Percentiles rank a stretch among this genome's conserved stretches.
Evolutionary conservation across 2,329 filamentous ascomycete species (phyloP).

Genomic region (Stagonosporopsis vannaccii): DNA sequence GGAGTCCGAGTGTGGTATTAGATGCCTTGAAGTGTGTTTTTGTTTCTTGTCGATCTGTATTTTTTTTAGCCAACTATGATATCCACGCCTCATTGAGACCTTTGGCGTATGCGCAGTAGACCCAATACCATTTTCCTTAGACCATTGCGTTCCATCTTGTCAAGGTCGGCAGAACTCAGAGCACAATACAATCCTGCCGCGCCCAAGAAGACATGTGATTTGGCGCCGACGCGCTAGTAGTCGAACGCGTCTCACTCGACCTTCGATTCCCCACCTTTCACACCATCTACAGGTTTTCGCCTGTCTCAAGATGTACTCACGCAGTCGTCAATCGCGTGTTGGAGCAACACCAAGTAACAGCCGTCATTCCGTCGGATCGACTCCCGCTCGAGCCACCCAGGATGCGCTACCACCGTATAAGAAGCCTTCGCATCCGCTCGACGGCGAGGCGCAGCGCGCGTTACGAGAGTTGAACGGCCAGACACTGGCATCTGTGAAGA

Average conservation of each 20-base stretch:
- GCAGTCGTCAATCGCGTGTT: slow-evolving; percentile 27
- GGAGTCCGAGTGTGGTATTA: not conserved
- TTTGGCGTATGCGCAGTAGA: slow-evolving; percentile 6
- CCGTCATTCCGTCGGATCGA: slow-evolving; percentile 21
- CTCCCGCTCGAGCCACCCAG: slow-evolving; percentile 17
- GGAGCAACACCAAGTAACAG: slow-evolving; percentile 26
- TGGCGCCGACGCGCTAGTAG: slow-evolving; percentile 18
- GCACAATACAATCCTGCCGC: too few species aligned
- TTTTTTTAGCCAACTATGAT: slow-evolving; percentile 22
- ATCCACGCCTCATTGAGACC: slow-evolving; percentile 17
- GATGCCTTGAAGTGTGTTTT: not conserved
- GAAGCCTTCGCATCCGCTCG: slow-evolving; percentile 61
- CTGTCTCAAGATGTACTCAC: slow-evolving; percentile 31
- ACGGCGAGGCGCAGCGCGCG: slow-evolving; percentile 53
- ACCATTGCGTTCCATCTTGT: not conserved
- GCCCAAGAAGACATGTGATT: slow-evolving; percentile 18
- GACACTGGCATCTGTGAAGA: slow-evolving; percentile 55
- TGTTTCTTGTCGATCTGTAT: slow-evolving; percentile 16
- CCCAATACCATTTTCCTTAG: not conserved
- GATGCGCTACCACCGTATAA: slow-evolving; percentile 60
- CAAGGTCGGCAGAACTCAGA: not conserved
- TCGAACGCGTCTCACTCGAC: slow-evolving; percentile 8
- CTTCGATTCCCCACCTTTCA: not conserved
- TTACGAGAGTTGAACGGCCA: slow-evolving; percentile 56
- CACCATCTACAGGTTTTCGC: not conserved